Base-by-base conservation (phyloP, 1,284 basidiomycete species). In the Ustilago vetiveriae region DNA sequence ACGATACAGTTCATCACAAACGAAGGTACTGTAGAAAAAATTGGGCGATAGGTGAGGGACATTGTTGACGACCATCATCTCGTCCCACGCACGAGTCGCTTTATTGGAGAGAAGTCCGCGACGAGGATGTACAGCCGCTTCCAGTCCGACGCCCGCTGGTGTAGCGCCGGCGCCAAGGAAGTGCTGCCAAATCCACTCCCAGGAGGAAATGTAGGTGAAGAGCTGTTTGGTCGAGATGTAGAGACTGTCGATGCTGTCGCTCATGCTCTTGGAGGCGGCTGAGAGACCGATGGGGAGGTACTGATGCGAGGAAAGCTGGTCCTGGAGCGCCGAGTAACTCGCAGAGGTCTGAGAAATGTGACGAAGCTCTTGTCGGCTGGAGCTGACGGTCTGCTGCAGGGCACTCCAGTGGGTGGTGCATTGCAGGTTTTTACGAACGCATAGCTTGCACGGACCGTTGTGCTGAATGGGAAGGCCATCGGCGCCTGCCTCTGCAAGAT, bases 161-260 rank as follows among this genome's bases (percentile, higher is more conserved):
- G 50, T 46, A 22, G 58, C 48, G 17, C 54, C 39, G 7, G 65
- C 36, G 2, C 65, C 65, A 5, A 68, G 59, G 17, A 62, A 63
- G 23, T 68, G 65, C 40, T 58, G 58, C 59, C 59, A 68, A 23
- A 52, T 27, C 65, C 59, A 68, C 38, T 68, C 65, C 65, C 65
- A 68, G 7, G 65, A 39, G 4, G 58, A 44, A 11, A 68, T 41
- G 26, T 68, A 68, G 41, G 53, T 63, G 38, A 54, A 63, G 39
- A 68, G 49, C 39, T 68, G 65, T 29, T 58, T 55, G 9, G 65
- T 60, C 13, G 65, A 57, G 32, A 68, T 68, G 51, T 63, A 68
- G n/a, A 63, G 50, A 5, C 50, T 51, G 27, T 68, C 65, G 38
- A 68, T 57, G 33, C 21, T 33, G 42, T 68, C 65, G 32, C 39